Percentiles rank a stretch among this genome's conserved stretches.
Evolutionary conservation across 2,329 filamentous ascomycete genomes (phyloP).

Genomic region (Pyrenochaeta sp.): DNA sequence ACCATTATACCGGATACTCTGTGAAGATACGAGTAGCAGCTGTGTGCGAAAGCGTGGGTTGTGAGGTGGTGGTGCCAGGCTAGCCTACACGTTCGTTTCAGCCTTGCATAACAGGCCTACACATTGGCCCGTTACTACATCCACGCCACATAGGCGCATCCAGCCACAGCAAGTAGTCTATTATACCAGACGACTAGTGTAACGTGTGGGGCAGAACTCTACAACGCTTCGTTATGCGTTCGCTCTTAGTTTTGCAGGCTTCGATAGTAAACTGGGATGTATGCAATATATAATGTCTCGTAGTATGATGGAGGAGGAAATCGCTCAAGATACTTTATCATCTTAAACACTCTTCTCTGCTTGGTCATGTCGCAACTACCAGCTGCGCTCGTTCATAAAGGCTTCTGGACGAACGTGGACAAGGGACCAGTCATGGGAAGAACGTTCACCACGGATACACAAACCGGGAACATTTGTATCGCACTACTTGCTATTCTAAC

Average conservation of each 20-base stretch:
- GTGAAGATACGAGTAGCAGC: neutral
- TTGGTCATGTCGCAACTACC: neutral
- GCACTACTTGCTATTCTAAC: slow-evolving; percentile 24
- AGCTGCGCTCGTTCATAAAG: neutral
- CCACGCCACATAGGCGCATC: neutral
- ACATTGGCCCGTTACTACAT: neutral
- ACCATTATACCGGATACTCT: no score
- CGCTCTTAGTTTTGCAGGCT: neutral
- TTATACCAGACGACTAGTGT: neutral
- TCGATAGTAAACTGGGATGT: neutral
- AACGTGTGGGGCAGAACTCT: neutral
- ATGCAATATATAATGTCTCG: no score
- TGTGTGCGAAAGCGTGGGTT: neutral
- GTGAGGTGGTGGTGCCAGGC: neutral
- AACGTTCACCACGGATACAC: slow-evolving; percentile 25
- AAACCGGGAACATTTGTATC: slow-evolving; percentile 25
- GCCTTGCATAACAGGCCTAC: neutral
- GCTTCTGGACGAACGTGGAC: slow-evolving; percentile 11
- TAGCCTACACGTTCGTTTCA: neutral
- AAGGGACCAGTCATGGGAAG: slow-evolving; percentile 21
- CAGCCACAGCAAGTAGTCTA: neutral
- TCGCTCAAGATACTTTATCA: neutral
- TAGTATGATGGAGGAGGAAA: no score
- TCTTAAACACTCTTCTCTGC: neutral
- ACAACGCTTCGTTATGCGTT: neutral